phyloP scores from a whole-genome alignment of 805 yeast species.

The Candida piceae region DNA sequence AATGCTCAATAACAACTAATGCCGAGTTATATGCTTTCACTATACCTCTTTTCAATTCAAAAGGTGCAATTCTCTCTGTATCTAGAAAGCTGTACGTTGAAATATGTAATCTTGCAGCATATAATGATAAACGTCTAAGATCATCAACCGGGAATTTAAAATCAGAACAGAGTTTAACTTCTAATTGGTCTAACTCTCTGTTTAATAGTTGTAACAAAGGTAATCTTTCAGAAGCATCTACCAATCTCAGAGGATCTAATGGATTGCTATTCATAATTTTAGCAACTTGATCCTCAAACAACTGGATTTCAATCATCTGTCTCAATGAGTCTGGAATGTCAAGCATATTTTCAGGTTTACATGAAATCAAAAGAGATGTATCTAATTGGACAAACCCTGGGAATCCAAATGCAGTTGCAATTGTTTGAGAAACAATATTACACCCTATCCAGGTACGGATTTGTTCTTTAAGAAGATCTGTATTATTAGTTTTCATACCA shows the following conservation, averaged over 20 bases:
- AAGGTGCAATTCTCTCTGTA: constrained; percentile 38
- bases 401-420: constrained; percentile 90
- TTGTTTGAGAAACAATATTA: constrained; percentile 81
- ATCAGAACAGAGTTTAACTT: constrained; percentile 42
- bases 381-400: constrained; percentile 91
- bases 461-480: constrained; percentile 62
- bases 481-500: constrained; percentile 41
- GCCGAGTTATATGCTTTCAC: constrained; percentile 80
- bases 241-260: constrained; percentile 59
- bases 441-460: constrained; percentile 91
- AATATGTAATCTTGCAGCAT: constrained; percentile 76
- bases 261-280: constrained; percentile 70
- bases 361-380: constrained; percentile 53
- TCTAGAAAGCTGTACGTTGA: constrained; percentile 79
- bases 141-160: constrained; percentile 50
- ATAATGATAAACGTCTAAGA: constrained; percentile 60
- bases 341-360: constrained; percentile 38
- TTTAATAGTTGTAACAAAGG: constrained; percentile 69
- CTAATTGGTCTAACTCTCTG: constrained; percentile 72
- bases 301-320: constrained; percentile 77
- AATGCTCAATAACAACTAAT: constrained; percentile 61
- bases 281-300: constrained; percentile 81
- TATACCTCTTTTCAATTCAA: constrained; percentile 69
- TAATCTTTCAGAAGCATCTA: constrained; percentile 63
- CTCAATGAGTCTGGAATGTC: constrained; percentile 55